Evolutionary conservation across 2,329 filamentous ascomycete species (phyloP).

Genomic region (Claviceps digitariae): DNA sequence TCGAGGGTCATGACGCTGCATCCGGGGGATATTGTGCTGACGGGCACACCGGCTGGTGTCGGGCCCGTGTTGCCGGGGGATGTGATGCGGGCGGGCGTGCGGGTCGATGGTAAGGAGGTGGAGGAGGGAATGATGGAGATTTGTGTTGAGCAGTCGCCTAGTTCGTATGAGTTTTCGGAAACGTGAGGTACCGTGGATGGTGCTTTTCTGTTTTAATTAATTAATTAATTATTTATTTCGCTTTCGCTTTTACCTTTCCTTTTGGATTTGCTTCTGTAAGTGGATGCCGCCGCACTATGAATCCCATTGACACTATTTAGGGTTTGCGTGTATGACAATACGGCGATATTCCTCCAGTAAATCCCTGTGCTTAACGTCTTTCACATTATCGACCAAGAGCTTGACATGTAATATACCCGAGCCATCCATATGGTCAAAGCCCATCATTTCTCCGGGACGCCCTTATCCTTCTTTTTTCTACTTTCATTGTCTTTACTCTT

Average conservation of each 20-base stretch:
- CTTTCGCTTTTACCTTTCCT: not conserved
- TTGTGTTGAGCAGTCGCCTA: slow-evolving; percentile 62
- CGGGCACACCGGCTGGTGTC: slow-evolving; percentile 95
- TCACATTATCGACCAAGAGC: too few relatives aligned
- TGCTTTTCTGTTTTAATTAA: not conserved
- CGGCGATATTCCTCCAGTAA: too few relatives aligned
- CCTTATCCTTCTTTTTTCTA: too few relatives aligned
- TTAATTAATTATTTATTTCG: too few relatives aligned
- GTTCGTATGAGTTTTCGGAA: slow-evolving; percentile 64
- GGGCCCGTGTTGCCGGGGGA: slow-evolving; percentile 77
- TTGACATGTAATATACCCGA: too few relatives aligned
- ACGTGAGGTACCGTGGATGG: slow-evolving; percentile 31
- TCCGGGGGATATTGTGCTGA: slow-evolving; percentile 83
- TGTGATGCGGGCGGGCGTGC: slow-evolving; percentile 71
- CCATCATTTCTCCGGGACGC: too few relatives aligned
- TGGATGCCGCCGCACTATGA: too few relatives aligned
- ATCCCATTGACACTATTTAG: too few relatives aligned
- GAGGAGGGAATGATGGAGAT: slow-evolving; percentile 79
- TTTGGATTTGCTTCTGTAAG: not conserved
- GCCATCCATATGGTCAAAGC: too few relatives aligned
- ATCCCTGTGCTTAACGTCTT: too few relatives aligned
- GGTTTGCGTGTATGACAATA: too few relatives aligned
- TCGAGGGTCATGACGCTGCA: slow-evolving; percentile 90
- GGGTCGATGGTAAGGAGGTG: slow-evolving; percentile 67
- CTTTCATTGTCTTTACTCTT: too few relatives aligned